Base-by-base conservation (phyloP, 2,329 filamentous ascomycete genomes). In the Clarireedia sp. region DNA sequence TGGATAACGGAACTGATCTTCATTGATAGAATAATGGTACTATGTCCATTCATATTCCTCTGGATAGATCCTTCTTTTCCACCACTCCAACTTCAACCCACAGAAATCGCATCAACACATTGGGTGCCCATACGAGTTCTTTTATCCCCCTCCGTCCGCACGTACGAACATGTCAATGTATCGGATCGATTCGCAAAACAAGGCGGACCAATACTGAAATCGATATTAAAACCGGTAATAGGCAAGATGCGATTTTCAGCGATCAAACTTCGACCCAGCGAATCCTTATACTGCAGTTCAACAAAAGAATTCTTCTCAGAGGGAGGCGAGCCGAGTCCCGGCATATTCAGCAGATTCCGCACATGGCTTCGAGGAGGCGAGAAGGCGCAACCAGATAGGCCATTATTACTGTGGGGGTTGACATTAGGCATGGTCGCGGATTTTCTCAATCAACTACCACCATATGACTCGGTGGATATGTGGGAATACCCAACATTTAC, bases 401-500 rank as follows among this genome's bases (percentile, higher is more conserved):
- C 82, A 2, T 71, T 87, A 1, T 69, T 86, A 10, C 77, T 87
- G 1, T 88, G 85, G 85, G 85, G 85, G 0, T 67, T 88, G 36
- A 87, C 85, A 0, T 72, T 87, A 1, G 84, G 83, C 5, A 79
- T 88, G 33, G 69, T 87, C 40, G 80, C 81, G 16, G 85, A 88
- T 67, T 82, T 87, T 60, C 73, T 87, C 23, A 82, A 87, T 60
- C 76, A 85, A 64, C 70, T 87, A 3, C 83, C 83, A n/a, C 82
- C 83, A 1, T 73, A 80, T 37, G 73, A 77, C 59, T 81, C 82
- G 2, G 75, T 86, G 3, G 71, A 78, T 36, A 67, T 86, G 24
- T 87, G 84, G 83, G 78, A 77, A 29, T 86, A 86, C 63, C 85
- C 85, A 0, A 87, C 81, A 1, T 87, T 87, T 64, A 85, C 83